phyloP scores from a whole-genome alignment of 805 yeast species.

The Alloascoidea hylecoeti region DNA sequence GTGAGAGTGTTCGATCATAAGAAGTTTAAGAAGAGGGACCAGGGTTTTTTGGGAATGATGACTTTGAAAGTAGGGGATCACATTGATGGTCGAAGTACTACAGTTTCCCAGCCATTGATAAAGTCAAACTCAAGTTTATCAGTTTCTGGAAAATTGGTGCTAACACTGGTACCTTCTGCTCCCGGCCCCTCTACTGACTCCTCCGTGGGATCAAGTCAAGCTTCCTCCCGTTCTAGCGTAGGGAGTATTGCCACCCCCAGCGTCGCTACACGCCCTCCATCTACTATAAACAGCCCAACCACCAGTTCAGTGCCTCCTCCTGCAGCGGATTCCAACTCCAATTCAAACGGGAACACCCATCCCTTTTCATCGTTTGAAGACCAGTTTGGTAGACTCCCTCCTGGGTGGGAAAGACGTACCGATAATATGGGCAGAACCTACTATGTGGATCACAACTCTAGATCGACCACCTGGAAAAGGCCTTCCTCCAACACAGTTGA shows the following conservation, averaged over 20 bases:
- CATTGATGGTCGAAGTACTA: slow-evolving; percentile 35
- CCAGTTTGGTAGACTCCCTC: slow-evolving; percentile 90
- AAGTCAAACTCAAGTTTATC: slow-evolving; percentile 12
- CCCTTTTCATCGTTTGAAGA: slow-evolving; percentile 93
- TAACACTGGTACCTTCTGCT: slow-evolving; percentile 24
- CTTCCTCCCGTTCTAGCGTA: slow-evolving; percentile 1
- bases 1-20: slow-evolving; percentile 95
- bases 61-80: slow-evolving; percentile 85
- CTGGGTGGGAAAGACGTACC: slow-evolving; percentile 98
- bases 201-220: neutral
- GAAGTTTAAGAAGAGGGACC: slow-evolving; percentile 95
- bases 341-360: slow-evolving; percentile 22
- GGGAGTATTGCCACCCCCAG: slow-evolving; percentile 2
- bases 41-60: slow-evolving; percentile 94
- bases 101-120: slow-evolving; percentile 3
- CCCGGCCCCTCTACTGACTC: neutral
- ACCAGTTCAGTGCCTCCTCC: slow-evolving; percentile 13
- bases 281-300: slow-evolving; percentile 7
- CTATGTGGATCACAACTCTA: slow-evolving; percentile 94
- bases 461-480: slow-evolving; percentile 98
- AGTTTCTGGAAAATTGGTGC: slow-evolving; percentile 85
- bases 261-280: slow-evolving; percentile 4
- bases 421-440: slow-evolving; percentile 96
- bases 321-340: slow-evolving; percentile 9
- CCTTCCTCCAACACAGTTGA: slow-evolving; percentile 71